Evolutionary conservation across 1,284 basidiomycete species (phyloP).

Genomic region (Mycosarcoma maydis): DNA sequence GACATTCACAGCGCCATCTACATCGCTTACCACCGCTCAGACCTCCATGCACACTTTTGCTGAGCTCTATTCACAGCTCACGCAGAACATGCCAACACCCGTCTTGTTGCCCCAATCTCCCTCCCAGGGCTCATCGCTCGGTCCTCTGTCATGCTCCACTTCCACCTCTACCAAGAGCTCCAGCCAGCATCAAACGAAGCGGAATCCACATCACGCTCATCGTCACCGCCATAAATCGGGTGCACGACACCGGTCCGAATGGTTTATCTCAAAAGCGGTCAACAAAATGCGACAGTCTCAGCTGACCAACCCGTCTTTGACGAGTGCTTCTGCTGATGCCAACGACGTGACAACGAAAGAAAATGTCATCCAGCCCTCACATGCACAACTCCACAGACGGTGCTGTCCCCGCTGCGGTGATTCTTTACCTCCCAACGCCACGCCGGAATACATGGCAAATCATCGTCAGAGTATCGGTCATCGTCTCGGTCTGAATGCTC

Average conservation of each 20-base stretch:
- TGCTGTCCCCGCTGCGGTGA: conserved; percentile 35
- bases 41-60: background rate
- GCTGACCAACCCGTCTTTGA: background rate
- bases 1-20: background rate
- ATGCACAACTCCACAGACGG: background rate
- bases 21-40: background rate
- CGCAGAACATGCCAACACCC: conserved; percentile 4
- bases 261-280: conserved; percentile 31
- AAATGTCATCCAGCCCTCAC: background rate
- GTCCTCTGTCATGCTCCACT: background rate
- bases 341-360: background rate
- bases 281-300: conserved; percentile 13
- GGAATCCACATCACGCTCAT: conserved; percentile 5
- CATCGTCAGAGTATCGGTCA: conserved; percentile 43
- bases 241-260: conserved; percentile 15
- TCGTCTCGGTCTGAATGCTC: conserved; percentile 33
- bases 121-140: background rate
- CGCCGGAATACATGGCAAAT: conserved; percentile 20
- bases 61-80: conserved; percentile 27
- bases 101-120: background rate
- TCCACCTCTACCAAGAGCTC: background rate
- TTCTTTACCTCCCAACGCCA: conserved; percentile 7
- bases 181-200: background rate
- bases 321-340: background rate
- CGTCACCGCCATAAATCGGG: conserved; percentile 21